A percentile compares a stretch with the other conserved stretches of the same genome.
Evolutionary conservation across 352 stramenopile species (phyloP).

Genomic region (Phytopythium cucurbitacearum): DNA sequence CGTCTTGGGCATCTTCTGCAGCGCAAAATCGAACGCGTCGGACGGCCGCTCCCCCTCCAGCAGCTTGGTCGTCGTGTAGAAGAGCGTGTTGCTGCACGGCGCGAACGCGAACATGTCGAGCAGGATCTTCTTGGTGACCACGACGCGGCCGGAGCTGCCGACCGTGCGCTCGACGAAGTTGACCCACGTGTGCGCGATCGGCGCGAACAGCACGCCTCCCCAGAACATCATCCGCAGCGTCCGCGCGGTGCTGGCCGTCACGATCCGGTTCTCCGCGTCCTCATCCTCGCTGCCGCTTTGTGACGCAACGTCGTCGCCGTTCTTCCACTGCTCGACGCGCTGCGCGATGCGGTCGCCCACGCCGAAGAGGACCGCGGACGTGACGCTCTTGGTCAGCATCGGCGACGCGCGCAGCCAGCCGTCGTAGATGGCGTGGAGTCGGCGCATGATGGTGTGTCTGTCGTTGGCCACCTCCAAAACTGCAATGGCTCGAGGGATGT

Average conservation of each 20-base stretch:
- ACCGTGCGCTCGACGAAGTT: constrained; percentile 59
- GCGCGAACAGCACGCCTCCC: constrained; percentile 76
- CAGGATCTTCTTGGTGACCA: constrained; percentile 38
- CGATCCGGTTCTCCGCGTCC: not conserved
- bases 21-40: constrained; percentile 21
- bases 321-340: constrained; percentile 19
- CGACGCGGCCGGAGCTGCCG: constrained; percentile 20
- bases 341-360: constrained; percentile 52
- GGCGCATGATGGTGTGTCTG: constrained; percentile 14
- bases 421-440: constrained; percentile 33
- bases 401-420: constrained; percentile 36
- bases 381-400: constrained; percentile 53
- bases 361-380: constrained; percentile 48
- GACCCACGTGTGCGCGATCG: constrained; percentile 85
- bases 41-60: constrained; percentile 20
- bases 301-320: constrained; percentile 5
- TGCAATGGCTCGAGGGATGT: too few relatives aligned
- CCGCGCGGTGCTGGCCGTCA: constrained; percentile 22
- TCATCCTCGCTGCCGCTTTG: not conserved
- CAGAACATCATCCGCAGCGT: constrained; percentile 81
- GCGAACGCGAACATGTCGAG: constrained; percentile 33
- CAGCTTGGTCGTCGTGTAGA: constrained; percentile 37
- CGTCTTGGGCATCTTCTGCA: constrained; percentile 25
- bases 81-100: constrained; percentile 28
- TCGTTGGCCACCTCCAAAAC: not conserved